Evolutionary conservation across 768 basidiomycete genomes (phyloP).

Genomic region (Hygrocybe punicea): DNA sequence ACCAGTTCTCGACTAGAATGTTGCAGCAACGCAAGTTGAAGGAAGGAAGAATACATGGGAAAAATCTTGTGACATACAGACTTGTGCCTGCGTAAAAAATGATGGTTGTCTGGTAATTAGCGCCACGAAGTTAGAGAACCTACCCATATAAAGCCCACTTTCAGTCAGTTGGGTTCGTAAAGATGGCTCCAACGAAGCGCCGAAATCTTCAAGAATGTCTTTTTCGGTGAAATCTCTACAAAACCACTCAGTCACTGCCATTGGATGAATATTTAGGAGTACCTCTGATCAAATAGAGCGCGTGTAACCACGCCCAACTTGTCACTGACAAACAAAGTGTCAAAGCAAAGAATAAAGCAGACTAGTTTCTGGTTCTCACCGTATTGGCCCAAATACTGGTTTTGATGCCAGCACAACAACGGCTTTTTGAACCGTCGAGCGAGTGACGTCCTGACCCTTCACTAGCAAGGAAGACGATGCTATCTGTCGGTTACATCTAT

Average conservation of each 20-base stretch:
- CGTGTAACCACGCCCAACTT: slow-evolving; percentile 92
- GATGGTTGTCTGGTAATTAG: not conserved
- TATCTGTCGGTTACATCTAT: slow-evolving; percentile 93
- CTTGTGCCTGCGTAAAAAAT: slow-evolving; percentile 54
- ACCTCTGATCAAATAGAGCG: slow-evolving; percentile 85
- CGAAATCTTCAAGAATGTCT: slow-evolving; percentile 86
- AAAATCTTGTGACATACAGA: slow-evolving; percentile 43
- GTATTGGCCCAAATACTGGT: slow-evolving; percentile 90
- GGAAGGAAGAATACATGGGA: not conserved
- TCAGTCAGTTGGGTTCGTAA: slow-evolving; percentile 82
- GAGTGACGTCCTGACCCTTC: slow-evolving; percentile 81
- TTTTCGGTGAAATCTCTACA: slow-evolving; percentile 82
- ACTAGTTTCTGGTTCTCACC: slow-evolving; percentile 40
- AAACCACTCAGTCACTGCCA: not conserved
- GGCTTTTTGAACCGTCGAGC: slow-evolving; percentile 96
- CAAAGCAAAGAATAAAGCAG: not conserved
- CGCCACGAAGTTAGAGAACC: slow-evolving; percentile 19
- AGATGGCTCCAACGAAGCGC: slow-evolving; percentile 68
- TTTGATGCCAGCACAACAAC: slow-evolving; percentile 90
- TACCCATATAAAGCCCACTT: slow-evolving; percentile 93
- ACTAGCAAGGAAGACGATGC: slow-evolving; percentile 72
- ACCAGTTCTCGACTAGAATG: slow-evolving; percentile 77
- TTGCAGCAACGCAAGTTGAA: slow-evolving; percentile 5
- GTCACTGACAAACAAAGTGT: slow-evolving; percentile 51
- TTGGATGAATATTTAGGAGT: not conserved